Evolutionary conservation across 2,329 filamentous ascomycete species (phyloP), one percentile per base, ranked within the genome.

Genomic region (Aureobasidium sp.): DNA sequence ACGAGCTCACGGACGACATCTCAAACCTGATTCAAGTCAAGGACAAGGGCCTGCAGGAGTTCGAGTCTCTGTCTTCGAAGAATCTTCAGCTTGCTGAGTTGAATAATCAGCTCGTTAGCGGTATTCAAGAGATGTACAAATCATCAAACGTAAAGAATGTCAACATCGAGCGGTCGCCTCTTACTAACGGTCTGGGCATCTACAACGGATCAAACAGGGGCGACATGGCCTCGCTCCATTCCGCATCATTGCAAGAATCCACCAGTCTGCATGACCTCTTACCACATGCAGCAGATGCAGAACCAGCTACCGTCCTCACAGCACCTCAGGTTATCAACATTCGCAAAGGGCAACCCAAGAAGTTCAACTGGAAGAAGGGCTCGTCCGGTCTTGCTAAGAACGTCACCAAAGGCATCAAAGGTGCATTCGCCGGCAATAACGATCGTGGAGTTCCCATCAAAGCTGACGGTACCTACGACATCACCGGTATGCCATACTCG

Each of bases 351-450:
- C 91, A 96, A 72, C 86, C 88, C 60, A 96, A 91, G 78, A 97
- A 97, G 74, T 97, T 97, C 77, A 96, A 96, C 77, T 97, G 94
- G 92, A 96, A 97, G 82, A 96, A 95, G 79, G 91, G 91, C 42
- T 90, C 90, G 42, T 93, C 96, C 76, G 92, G 90, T 61, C 87
- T 97, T 68, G 92, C 92, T 31, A 96, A 97, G 75, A 93, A 92
- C 70, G 89, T 97, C 57, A 89, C 89, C 64, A 97, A 97, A 78
- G 91, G 92, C 58, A 86, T 97, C 73, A 96, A 96, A 75, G 90
- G 91, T 60, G 92, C 92, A 6, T 95, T 97, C 63, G 88, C 87
- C 67, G 76, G 76, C 56, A 69, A 66, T 29, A 68, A 48, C 39
- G 50, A 66, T 42, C 54, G 67, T 49, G 57, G 44, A 29, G 64